Conservation (phyloP, 352 stramenopile genomes). For the Labyrinthula sp. region DNA sequence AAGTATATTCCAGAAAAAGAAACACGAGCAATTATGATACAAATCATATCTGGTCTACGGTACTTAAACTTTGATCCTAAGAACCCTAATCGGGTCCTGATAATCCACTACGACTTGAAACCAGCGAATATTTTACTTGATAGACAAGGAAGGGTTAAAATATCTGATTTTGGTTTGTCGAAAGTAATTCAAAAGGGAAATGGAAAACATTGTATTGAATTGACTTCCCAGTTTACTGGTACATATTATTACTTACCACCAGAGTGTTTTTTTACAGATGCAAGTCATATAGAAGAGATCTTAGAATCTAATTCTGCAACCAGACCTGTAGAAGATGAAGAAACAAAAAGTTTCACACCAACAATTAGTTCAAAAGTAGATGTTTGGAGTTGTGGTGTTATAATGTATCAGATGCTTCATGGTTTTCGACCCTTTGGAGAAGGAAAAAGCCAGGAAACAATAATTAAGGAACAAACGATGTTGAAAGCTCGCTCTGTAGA, state of each 20-base stretch:
- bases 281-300: too few species aligned
- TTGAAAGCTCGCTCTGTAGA: slow-evolving; percentile 46
- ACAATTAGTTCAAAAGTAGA: slow-evolving; percentile 59
- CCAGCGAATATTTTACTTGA: slow-evolving; percentile 78
- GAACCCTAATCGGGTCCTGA: slow-evolving; percentile 8
- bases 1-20: slow-evolving; percentile 50
- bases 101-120: slow-evolving; percentile 84
- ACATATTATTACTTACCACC: slow-evolving; percentile 85
- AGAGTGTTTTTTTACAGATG: slow-evolving; percentile 55
- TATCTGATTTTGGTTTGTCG: slow-evolving; percentile 64
- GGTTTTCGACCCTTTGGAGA: slow-evolving; percentile 67
- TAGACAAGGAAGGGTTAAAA: slow-evolving; percentile 59
- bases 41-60: slow-evolving; percentile 56
- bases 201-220: slow-evolving; percentile 49
- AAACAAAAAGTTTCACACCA: too few species aligned
- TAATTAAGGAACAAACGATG: slow-evolving; percentile 51
- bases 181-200: slow-evolving; percentile 51
- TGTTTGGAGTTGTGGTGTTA: slow-evolving; percentile 73
- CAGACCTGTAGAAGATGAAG: slow-evolving; percentile 5
- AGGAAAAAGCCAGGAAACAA: slow-evolving; percentile 43
- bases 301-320: slow-evolving; percentile 9
- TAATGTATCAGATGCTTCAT: slow-evolving; percentile 80
- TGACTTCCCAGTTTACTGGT: slow-evolving; percentile 68
- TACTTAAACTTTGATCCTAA: slow-evolving; percentile 47
- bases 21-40: slow-evolving; percentile 55